Base-by-base conservation (phyloP, 129 eudicot species). In the Chrysanthemum makinoi region DNA sequence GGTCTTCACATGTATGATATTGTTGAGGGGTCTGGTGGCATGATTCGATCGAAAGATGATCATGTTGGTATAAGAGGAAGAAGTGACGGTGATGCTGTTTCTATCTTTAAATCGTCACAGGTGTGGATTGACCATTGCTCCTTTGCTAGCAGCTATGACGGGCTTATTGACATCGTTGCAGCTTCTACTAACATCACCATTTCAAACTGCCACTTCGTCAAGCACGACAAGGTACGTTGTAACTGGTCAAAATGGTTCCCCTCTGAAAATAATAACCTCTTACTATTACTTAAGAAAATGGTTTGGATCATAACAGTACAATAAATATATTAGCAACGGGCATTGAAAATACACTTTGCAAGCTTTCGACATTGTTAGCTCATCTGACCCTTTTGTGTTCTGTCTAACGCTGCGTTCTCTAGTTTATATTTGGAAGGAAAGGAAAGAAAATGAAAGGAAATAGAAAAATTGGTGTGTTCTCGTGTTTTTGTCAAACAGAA, bases 81-180 rank as follows among this genome's bases (percentile, higher is more conserved):
- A 43, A 72, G 78, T 17, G 90, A 82, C 10, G 90, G 90, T 1
- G 90, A 85, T 26, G 90, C 83, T 7, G 74, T 85, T 49, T 48
- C 74, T 52, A 65, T 85, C 55, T 82, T 68, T 50, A 80, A 50
- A 14, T 73, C 89, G 1, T 48, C 74, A 3, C 58, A 79, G 47
- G 48, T 82, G 2, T 82, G 87, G 90, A 43, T 85, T 5, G 87
- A 82, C 51, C 87, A 82, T 22, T 57, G 82, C 35, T 79, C 90
- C 68, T 72, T 82, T 81, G 69, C 80, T 1, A 44, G 55, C 4
- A 66, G 87, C 28, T 26, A 17, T 4, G 90, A 85, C 18, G 87
- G 90, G 14, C 78, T 85, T 56, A 80, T 85, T 16, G 90, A 85
- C 54, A 76, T 80, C 0, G 73, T 82, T 24, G 66, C 72, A 9